phyloP scores from a whole-genome alignment of 2,329 filamentous ascomycete species.

The Botrytis paeoniae region DNA sequence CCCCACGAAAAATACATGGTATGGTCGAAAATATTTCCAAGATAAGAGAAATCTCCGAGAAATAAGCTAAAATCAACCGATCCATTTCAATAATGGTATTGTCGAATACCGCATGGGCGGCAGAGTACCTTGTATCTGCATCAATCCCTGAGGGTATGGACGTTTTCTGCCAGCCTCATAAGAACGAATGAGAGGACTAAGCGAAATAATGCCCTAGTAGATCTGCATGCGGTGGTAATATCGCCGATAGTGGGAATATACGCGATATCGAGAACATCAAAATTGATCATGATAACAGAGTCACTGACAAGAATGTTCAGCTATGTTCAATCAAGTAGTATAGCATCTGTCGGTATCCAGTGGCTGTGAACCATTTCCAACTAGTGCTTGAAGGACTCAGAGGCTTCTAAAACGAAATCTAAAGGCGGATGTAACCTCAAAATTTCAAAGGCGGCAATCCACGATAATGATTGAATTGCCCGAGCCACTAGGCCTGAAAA shows the following conservation, averaged over 20 bases:
- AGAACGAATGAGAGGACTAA: neutral
- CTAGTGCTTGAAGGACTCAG: neutral
- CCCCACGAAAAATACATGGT: neutral
- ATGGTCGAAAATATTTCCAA: slow-evolving; percentile 1
- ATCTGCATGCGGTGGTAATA: neutral
- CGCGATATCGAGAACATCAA: slow-evolving; percentile 4
- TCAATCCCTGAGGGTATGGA: neutral
- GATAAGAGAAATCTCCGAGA: slow-evolving; percentile 3
- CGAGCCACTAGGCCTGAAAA: slow-evolving; percentile 4
- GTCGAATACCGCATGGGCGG: slow-evolving; percentile 1
- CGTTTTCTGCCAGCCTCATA: neutral
- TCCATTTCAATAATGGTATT: neutral
- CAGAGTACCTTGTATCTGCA: slow-evolving; percentile 9
- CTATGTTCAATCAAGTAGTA: neutral
- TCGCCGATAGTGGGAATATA: neutral
- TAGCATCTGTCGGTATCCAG: neutral
- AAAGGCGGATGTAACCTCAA: slow-evolving; percentile 8
- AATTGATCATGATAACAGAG: neutral
- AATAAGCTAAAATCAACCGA: neutral
- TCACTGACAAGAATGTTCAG: neutral
- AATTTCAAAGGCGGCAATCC: neutral
- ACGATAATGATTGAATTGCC: slow-evolving; percentile 16
- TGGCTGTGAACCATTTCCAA: neutral
- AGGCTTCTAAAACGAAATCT: neutral
- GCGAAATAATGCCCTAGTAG: neutral